A percentile compares a stretch with the other conserved stretches of the same genome.
Conservation (phyloP, 495 filamentous ascomycete genomes). For the Rhizodiscina lignyota region DNA sequence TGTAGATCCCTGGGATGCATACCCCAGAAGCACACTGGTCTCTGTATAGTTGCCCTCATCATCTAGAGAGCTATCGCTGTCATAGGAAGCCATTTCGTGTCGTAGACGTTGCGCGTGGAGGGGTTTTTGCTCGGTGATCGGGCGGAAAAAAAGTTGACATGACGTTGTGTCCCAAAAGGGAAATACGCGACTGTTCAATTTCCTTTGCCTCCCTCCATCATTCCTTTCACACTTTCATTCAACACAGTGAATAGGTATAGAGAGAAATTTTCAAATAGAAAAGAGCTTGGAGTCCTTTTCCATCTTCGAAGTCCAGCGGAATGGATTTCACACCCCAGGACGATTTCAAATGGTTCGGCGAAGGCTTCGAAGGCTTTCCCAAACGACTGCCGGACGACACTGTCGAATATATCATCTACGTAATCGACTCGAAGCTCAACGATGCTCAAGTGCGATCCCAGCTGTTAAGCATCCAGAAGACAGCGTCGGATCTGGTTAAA, state of each 20-base stretch:
- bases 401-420: constrained; percentile 70
- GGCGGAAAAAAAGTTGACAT: too few relatives aligned
- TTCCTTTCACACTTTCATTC: too few relatives aligned
- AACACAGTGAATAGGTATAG: too few relatives aligned
- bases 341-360: constrained; percentile 31
- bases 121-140: too few relatives aligned
- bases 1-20: constrained; percentile 64
- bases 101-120: too few relatives aligned
- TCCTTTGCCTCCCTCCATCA: too few relatives aligned
- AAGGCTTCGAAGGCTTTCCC: constrained; percentile 46
- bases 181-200: too few relatives aligned
- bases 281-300: too few relatives aligned
- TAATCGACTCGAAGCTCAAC: constrained; percentile 36
- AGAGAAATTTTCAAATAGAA: too few relatives aligned
- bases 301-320: too few relatives aligned
- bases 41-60: constrained; percentile 57
- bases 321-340: too few relatives aligned
- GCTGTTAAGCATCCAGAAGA: constrained; percentile 55
- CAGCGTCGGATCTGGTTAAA: constrained; percentile 43
- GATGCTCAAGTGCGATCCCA: constrained; percentile 35
- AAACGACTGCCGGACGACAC: constrained; percentile 71
- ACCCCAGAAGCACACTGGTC: constrained; percentile 83
- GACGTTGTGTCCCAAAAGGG: too few relatives aligned
- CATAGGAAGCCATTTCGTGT: constrained; percentile 75
- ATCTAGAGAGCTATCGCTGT: constrained; percentile 65